Percentiles rank a stretch among this genome's conserved stretches.
These are phyloP conservation scores for Gloeostereum incarnatum DNA, from an alignment of 768 basidiomycete species.

Conservation along the genomic window DNA sequence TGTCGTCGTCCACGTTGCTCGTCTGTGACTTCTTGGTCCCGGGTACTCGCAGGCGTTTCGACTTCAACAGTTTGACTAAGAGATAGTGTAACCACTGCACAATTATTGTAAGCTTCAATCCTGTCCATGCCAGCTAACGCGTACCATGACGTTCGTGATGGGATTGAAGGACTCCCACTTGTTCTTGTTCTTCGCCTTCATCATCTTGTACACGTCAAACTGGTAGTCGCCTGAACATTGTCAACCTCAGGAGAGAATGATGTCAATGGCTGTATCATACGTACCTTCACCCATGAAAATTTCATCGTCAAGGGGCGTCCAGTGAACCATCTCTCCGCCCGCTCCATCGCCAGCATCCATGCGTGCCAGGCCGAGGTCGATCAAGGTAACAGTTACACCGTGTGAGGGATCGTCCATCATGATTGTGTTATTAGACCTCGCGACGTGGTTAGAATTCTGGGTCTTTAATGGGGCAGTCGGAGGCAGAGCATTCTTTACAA, in stretches of 20 bases:
- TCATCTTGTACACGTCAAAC: conserved; percentile 90
- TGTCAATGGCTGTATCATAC: conserved; percentile 3
- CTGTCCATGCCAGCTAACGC: conserved; percentile 10
- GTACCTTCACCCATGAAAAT: conserved; percentile 88
- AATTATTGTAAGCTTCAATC: neutral
- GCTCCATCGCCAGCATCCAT: conserved; percentile 52
- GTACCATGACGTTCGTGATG: conserved; percentile 85
- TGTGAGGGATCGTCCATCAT: conserved; percentile 57
- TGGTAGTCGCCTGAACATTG: conserved; percentile 70
- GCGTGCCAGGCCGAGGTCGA: conserved; percentile 90
- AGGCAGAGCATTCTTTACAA: conserved; percentile 63
- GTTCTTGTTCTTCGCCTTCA: conserved; percentile 51
- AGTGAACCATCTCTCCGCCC: conserved; percentile 43
- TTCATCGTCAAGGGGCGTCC: conserved; percentile 81
- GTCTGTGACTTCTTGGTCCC: conserved; percentile 19
- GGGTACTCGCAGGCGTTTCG: conserved; percentile 59
- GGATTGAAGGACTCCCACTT: conserved; percentile 76
- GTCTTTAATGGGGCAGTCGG: conserved; percentile 24
- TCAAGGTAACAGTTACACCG: conserved; percentile 76
- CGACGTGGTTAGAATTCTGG: conserved; percentile 22
- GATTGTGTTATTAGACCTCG: conserved; percentile 11
- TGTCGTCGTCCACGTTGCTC: neutral
- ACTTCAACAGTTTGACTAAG: conserved; percentile 56
- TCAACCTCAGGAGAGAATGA: conserved; percentile 1
- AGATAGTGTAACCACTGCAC: conserved; percentile 90